phyloP scores from a whole-genome alignment of 2,329 filamentous ascomycete genomes.

The Colletotrichum camelliae region DNA sequence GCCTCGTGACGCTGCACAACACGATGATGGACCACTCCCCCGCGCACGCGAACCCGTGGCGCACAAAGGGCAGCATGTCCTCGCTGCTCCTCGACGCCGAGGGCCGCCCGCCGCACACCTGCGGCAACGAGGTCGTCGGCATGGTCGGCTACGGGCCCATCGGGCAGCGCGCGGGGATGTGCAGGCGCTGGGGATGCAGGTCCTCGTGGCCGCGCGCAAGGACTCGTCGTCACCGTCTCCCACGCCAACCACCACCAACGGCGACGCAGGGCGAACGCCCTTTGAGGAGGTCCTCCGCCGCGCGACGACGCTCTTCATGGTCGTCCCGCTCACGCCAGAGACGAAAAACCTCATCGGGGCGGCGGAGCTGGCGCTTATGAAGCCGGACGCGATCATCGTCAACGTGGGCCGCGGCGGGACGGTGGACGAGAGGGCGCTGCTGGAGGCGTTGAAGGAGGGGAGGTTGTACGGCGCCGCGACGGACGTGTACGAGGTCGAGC shows the following conservation, averaged over 20 bases:
- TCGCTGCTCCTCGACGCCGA: conserved; percentile 21
- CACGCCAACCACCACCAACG: neutral
- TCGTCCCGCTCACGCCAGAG: conserved; percentile 26
- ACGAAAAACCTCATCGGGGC: conserved; percentile 25
- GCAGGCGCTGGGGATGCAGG: conserved; percentile 26
- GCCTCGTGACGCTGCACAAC: conserved; percentile 25
- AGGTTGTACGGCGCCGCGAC: conserved; percentile 38
- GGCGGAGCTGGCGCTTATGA: conserved; percentile 23
- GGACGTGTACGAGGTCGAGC: conserved; percentile 35
- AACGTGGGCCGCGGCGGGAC: conserved; percentile 38
- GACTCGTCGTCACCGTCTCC: neutral
- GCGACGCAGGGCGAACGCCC: neutral
- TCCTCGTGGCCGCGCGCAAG: conserved; percentile 29
- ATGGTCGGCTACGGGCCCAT: conserved; percentile 32
- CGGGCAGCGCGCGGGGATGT: conserved; percentile 27
- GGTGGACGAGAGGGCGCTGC: conserved; percentile 38
- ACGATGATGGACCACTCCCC: conserved; percentile 19
- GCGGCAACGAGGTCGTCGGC: conserved; percentile 29
- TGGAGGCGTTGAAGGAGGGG: conserved; percentile 31
- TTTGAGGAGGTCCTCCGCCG: conserved; percentile 26
- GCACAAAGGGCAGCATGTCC: conserved; percentile 20
- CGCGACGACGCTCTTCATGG: conserved; percentile 29
- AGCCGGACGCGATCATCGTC: conserved; percentile 27
- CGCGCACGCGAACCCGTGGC: conserved; percentile 19
- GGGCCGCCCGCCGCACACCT: conserved; percentile 28